phyloP scores from a whole-genome alignment of 495 filamentous ascomycete genomes.

The Xylaria flabelliformis region DNA sequence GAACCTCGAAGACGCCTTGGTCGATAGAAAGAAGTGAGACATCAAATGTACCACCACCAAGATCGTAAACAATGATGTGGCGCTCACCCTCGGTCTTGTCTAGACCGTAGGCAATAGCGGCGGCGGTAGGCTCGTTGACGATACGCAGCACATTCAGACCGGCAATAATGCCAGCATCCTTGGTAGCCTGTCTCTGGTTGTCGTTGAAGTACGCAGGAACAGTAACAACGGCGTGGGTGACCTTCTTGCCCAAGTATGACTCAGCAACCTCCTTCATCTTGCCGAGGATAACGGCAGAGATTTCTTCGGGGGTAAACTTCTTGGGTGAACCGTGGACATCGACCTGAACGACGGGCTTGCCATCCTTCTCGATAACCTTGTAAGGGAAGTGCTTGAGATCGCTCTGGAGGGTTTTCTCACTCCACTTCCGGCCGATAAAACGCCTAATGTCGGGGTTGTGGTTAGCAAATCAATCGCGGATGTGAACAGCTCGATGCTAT shows the following conservation, averaged over 20 bases:
- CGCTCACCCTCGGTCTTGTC: constrained; percentile 86
- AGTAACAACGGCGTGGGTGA: constrained; percentile 95
- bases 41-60: constrained; percentile 99
- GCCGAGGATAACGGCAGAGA: constrained; percentile 84
- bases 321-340: constrained; percentile 75
- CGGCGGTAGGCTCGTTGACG: constrained; percentile 93
- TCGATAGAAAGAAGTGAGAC: constrained; percentile 98
- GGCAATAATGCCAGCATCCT: constrained; percentile 94
- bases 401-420: constrained; percentile 81
- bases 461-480: constrained; percentile 35
- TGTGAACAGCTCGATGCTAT: background rate
- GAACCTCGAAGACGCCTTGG: constrained; percentile 96
- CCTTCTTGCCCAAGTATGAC: constrained; percentile 90
- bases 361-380: constrained; percentile 81
- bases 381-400: constrained; percentile 93
- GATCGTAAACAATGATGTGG: constrained; percentile 96
- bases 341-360: constrained; percentile 81
- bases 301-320: constrained; percentile 84
- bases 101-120: constrained; percentile 86
- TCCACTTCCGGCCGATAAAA: constrained; percentile 87
- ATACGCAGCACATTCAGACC: constrained; percentile 97
- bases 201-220: constrained; percentile 99
- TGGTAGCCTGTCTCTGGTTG: constrained; percentile 96
- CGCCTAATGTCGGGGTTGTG: constrained; percentile 59
- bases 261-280: constrained; percentile 99